These are phyloP conservation scores for Cordyceps militaris DNA, from an alignment of 2,329 filamentous ascomycete genomes.

Conservation along the genomic window DNA sequence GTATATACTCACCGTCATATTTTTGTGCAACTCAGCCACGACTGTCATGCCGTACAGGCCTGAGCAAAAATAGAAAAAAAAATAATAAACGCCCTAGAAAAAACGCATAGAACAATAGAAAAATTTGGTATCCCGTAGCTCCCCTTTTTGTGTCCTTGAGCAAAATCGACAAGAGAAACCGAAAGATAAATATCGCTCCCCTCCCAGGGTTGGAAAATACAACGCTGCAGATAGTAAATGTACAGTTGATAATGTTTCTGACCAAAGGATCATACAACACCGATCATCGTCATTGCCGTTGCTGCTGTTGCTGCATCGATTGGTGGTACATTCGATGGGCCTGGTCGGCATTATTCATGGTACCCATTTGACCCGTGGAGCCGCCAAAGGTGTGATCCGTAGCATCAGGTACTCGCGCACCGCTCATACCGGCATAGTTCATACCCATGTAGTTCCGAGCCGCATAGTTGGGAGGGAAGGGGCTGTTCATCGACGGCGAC, in stretches of 20 bases:
- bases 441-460: constrained; percentile 10
- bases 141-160: background rate
- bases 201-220: background rate
- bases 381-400: constrained; percentile 9
- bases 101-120: background rate
- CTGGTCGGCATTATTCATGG: constrained; percentile 5
- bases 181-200: constrained; percentile 1
- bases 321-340: constrained; percentile 13
- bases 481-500: constrained; percentile 8
- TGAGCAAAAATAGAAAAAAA: background rate
- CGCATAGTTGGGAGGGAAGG: constrained; percentile 1
- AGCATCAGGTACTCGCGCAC: background rate
- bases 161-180: background rate
- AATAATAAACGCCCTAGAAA: background rate
- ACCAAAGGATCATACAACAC: background rate
- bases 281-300: constrained; percentile 6
- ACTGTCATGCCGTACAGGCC: background rate
- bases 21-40: background rate
- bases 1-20: too few relatives aligned
- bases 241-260: background rate
- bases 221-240: background rate
- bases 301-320: constrained; percentile 13
- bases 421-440: constrained; percentile 2
- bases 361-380: constrained; percentile 3
- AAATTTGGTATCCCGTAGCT: background rate